phyloP scores from a whole-genome alignment of 2,329 filamentous ascomycete genomes.

The Verticillium dahliae region DNA sequence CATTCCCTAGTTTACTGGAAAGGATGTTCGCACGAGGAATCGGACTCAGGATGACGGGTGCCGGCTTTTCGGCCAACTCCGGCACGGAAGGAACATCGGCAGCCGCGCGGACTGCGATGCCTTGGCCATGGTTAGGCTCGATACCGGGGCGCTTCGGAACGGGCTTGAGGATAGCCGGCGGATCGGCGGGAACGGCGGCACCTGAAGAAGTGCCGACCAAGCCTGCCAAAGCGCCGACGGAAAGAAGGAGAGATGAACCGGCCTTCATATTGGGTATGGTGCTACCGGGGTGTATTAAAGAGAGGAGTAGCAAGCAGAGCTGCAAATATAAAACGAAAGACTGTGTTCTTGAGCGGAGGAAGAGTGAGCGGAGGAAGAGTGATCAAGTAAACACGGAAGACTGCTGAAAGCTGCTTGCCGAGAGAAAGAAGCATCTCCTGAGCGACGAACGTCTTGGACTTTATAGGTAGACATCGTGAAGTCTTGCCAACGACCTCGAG shows the following conservation, averaged over 20 bases:
- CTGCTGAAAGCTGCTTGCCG: not conserved
- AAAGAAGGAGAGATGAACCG: slow-evolving; percentile 4
- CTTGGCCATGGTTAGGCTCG: not conserved
- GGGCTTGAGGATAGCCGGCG: slow-evolving; percentile 5
- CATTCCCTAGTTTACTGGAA: not conserved
- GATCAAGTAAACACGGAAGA: not conserved
- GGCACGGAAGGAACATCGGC: not conserved
- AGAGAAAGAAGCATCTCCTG: not conserved
- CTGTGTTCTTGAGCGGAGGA: not conserved
- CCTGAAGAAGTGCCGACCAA: not conserved
- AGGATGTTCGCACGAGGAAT: not conserved
- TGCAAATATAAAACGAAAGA: not conserved
- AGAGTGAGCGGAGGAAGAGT: not conserved
- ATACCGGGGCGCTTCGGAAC: not conserved
- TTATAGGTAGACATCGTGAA: not conserved
- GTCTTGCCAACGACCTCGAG: not conserved
- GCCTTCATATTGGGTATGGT: slow-evolving; percentile 3
- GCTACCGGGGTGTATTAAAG: not conserved
- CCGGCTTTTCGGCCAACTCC: not conserved
- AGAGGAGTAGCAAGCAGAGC: not conserved
- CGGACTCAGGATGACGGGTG: not conserved
- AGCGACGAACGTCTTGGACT: not conserved
- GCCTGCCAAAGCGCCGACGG: slow-evolving; percentile 2
- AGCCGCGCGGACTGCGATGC: not conserved
- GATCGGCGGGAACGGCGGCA: slow-evolving; percentile 2